A percentile compares a stretch with the other conserved stretches of the same genome.
Evolutionary conservation across 257 asterid genomes (phyloP).

Genomic region (Prunella vulgaris): DNA sequence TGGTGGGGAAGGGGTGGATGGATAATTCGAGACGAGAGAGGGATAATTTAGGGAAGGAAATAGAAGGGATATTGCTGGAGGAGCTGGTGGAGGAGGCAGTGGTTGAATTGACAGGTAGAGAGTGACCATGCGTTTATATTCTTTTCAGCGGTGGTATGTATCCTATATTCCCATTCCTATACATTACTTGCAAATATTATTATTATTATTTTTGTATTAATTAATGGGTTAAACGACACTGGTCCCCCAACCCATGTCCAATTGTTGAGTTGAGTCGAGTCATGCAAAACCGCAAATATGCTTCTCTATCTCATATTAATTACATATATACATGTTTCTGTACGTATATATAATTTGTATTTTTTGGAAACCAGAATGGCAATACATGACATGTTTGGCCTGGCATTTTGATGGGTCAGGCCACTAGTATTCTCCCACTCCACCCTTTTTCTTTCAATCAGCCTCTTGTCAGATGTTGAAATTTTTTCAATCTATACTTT

Average conservation of each 20-base stretch:
- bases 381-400: slow-evolving; percentile 1
- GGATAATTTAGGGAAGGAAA: slow-evolving; percentile 54
- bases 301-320: slow-evolving; percentile 5
- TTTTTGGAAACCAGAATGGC: background rate
- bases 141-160: slow-evolving; percentile 13
- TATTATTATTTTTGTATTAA: slow-evolving; percentile 27
- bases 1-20: slow-evolving; percentile 66
- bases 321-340: background rate
- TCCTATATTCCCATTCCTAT: background rate
- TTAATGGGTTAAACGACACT: slow-evolving; percentile 26
- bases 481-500: no score
- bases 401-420: background rate
- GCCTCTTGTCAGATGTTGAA: no score
- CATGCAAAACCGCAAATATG: slow-evolving; percentile 16
- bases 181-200: background rate
- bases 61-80: slow-evolving; percentile 64
- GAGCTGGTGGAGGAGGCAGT: slow-evolving; percentile 63
- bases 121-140: slow-evolving; percentile 23
- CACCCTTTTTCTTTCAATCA: no score
- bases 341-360: slow-evolving; percentile 17
- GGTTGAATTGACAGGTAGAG: slow-evolving; percentile 54
- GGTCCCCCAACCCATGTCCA: slow-evolving; percentile 28
- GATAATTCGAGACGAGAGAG: slow-evolving; percentile 47
- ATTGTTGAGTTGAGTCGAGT: slow-evolving; percentile 16
- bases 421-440: background rate